phyloP scores from a whole-genome alignment of 257 asterid genomes.

The Solanum sejunctum region DNA sequence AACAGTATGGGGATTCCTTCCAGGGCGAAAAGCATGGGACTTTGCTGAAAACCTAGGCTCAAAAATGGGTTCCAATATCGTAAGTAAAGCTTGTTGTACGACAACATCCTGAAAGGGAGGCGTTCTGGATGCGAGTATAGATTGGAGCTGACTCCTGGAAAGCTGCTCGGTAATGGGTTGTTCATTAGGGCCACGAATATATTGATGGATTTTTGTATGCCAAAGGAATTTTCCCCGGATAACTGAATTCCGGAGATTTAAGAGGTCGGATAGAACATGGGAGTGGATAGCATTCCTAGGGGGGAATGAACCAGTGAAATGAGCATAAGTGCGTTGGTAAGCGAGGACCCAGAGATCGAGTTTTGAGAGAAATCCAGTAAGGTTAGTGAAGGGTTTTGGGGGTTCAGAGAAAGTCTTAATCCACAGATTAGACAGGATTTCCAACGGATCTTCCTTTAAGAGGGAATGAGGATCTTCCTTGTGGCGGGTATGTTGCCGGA shows the following conservation, averaged over 20 bases:
- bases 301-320: conserved; percentile 77
- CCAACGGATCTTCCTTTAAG: conserved; percentile 70
- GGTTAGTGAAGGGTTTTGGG: conserved; percentile 54
- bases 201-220: not conserved
- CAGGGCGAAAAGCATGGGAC: conserved; percentile 87
- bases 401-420: conserved; percentile 68
- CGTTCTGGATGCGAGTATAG: conserved; percentile 33
- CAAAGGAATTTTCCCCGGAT: conserved; percentile 6
- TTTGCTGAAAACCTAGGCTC: conserved; percentile 53
- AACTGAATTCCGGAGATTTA: conserved; percentile 63
- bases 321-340: conserved; percentile 87
- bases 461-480: conserved; percentile 37
- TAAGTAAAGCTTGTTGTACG: conserved; percentile 45
- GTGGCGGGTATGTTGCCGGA: not conserved
- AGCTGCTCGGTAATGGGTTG: conserved; percentile 28
- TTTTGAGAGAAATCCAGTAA: conserved; percentile 79
- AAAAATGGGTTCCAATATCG: not conserved
- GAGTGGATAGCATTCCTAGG: conserved; percentile 57
- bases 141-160: conserved; percentile 40
- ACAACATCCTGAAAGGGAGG: conserved; percentile 72
- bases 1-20: conserved; percentile 84
- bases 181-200: conserved; percentile 58
- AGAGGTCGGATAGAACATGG: conserved; percentile 38
- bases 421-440: conserved; percentile 71
- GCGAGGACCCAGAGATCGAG: conserved; percentile 93